Conservation (phyloP, 2,329 filamentous ascomycete genomes). For the Akanthomyces lecanii region DNA sequence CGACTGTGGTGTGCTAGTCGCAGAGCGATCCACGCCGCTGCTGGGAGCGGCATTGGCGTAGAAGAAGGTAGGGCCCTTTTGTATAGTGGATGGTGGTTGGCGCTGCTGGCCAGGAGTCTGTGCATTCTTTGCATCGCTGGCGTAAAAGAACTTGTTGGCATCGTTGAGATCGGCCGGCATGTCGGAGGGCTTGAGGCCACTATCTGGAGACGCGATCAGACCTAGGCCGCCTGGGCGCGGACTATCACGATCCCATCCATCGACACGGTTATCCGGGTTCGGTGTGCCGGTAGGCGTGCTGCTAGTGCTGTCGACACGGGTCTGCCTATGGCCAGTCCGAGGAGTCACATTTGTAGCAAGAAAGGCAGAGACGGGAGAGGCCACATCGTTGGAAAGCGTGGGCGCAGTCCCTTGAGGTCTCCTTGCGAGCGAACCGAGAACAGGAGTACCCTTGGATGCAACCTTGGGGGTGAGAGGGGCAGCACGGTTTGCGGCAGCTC, state of each 20-base stretch:
- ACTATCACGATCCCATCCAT: slow-evolving; percentile 39
- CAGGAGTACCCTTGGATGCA: slow-evolving; percentile 35
- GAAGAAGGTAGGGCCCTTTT: slow-evolving; percentile 51
- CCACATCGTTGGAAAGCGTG: slow-evolving; percentile 35
- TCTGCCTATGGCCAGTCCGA: slow-evolving; percentile 69
- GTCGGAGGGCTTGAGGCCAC: slow-evolving; percentile 25
- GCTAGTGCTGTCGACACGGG: slow-evolving; percentile 63
- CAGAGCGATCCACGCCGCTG: slow-evolving; percentile 29
- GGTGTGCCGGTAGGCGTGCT: slow-evolving; percentile 64
- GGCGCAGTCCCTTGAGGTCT: slow-evolving; percentile 25
- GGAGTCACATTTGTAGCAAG: slow-evolving; percentile 71
- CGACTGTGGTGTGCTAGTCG: slow-evolving; percentile 24
- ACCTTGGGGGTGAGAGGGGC: slow-evolving; percentile 54
- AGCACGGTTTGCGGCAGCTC: slow-evolving; percentile 41
- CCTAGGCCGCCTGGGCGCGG: slow-evolving; percentile 27
- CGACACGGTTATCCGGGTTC: slow-evolving; percentile 37
- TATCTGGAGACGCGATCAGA: slow-evolving; percentile 28
- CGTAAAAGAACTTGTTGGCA: slow-evolving; percentile 81
- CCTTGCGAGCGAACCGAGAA: slow-evolving; percentile 40
- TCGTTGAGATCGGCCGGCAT: slow-evolving; percentile 35
- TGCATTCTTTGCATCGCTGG: slow-evolving; percentile 64
- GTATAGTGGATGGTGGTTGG: slow-evolving; percentile 36
- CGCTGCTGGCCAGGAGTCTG: slow-evolving; percentile 34
- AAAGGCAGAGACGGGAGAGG: slow-evolving; percentile 51
- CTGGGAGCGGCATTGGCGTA: slow-evolving; percentile 47